These are phyloP conservation scores for Leccinum subtestaceum DNA, from an alignment of 768 basidiomycete genomes.

Conservation along the genomic window DNA sequence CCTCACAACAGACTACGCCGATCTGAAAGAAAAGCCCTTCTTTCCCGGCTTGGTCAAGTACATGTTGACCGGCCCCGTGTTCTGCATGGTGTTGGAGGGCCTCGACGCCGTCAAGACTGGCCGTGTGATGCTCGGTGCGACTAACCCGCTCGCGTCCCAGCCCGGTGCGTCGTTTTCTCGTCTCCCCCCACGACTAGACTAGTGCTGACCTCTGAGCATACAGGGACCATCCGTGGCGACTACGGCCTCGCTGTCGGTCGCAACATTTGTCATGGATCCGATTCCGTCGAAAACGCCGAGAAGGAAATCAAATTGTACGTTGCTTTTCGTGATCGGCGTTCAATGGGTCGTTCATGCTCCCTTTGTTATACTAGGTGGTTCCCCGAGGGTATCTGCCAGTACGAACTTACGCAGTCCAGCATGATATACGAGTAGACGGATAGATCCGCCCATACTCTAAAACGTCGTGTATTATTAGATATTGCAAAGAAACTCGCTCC, in stretches of 20 bases:
- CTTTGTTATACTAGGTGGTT: constrained; percentile 65
- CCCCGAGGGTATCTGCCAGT: constrained; percentile 81
- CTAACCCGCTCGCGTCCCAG: constrained; percentile 90
- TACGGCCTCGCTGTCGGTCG: constrained; percentile 92
- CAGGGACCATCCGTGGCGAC: constrained; percentile 95
- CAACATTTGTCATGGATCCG: constrained; percentile 92
- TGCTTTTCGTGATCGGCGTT: neutral
- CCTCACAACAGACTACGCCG: constrained; percentile 75
- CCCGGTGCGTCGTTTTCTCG: constrained; percentile 53
- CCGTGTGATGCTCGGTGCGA: constrained; percentile 92
- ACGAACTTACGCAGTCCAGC: constrained; percentile 56
- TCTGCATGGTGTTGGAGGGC: constrained; percentile 95
- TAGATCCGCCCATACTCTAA: neutral
- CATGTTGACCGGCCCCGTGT: constrained; percentile 95
- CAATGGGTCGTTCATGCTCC: constrained; percentile 4
- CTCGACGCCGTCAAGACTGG: constrained; percentile 93
- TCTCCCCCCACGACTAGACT: neutral
- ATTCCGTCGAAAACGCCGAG: constrained; percentile 84
- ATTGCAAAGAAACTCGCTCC: neutral
- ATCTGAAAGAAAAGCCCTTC: constrained; percentile 92
- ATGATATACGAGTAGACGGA: constrained; percentile 77
- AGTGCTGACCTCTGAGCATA: neutral
- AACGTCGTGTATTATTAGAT: constrained; percentile 20
- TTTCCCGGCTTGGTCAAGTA: constrained; percentile 96
- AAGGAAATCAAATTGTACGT: constrained; percentile 92